Evolutionary conservation across 768 basidiomycete genomes (phyloP).

Genomic region (Cystobasidium onofrii): DNA sequence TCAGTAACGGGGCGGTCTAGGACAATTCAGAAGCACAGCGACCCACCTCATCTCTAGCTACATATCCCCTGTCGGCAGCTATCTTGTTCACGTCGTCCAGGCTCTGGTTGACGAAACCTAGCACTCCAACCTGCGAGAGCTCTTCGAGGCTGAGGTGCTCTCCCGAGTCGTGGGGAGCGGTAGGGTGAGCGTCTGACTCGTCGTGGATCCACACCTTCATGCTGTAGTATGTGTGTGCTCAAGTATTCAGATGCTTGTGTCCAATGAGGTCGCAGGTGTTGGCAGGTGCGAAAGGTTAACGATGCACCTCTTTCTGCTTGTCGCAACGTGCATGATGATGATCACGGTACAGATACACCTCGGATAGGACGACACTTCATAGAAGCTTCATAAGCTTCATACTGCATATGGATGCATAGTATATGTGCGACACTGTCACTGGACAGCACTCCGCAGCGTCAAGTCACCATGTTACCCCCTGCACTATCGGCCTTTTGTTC

Average conservation of each 20-base stretch:
- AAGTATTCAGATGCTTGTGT: neutral
- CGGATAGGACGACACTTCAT: no score
- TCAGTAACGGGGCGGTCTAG: neutral
- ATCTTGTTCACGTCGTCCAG: slow-evolving; percentile 53
- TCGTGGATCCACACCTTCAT: slow-evolving; percentile 28
- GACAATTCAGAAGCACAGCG: neutral
- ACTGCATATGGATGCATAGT: no score
- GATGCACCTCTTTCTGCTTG: neutral
- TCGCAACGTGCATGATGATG: no score
- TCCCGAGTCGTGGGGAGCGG: slow-evolving; percentile 19
- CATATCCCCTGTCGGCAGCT: slow-evolving; percentile 10
- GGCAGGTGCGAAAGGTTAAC: neutral
- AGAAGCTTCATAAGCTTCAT: no score
- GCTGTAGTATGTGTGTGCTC: neutral
- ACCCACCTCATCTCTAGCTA: slow-evolving; percentile 9
- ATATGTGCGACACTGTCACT: no score
- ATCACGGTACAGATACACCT: no score
- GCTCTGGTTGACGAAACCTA: slow-evolving; percentile 61
- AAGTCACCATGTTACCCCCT: no score
- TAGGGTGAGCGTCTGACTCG: slow-evolving; percentile 26
- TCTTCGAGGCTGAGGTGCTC: slow-evolving; percentile 47
- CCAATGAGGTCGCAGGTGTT: neutral
- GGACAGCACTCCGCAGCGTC: no score
- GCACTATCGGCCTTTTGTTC: neutral
- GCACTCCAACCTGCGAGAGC: slow-evolving; percentile 58